Percentiles rank a stretch among this genome's conserved stretches.
Conservation (phyloP, 441 rosid genomes). For the Populus trichocarpa region DNA sequence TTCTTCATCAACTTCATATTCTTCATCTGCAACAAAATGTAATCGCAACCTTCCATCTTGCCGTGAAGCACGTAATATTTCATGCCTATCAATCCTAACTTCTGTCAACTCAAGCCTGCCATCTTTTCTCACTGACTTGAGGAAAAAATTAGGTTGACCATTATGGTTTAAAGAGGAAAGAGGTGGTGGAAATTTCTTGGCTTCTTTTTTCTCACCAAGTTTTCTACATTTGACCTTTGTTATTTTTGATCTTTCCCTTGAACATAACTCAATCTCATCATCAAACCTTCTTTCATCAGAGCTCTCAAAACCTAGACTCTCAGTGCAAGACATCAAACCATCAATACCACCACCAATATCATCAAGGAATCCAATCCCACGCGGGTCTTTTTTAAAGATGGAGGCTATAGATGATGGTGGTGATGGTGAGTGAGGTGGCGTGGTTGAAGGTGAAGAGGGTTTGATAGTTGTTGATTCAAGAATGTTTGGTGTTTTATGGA, state of each 20-base stretch:
- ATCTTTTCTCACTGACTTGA: constrained; percentile 57
- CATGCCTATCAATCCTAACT: constrained; percentile 54
- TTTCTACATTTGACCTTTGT: constrained; percentile 18
- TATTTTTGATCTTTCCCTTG: background rate
- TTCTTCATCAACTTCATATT: background rate
- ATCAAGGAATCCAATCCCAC: constrained; percentile 40
- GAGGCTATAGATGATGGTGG: background rate
- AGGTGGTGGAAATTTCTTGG: constrained; percentile 54
- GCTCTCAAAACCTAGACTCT: constrained; percentile 87
- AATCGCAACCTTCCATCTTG: constrained; percentile 64
- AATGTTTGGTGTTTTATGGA: constrained; percentile 30
- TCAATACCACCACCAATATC: constrained; percentile 49
- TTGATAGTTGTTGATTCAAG: constrained; percentile 20
- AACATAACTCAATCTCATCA: constrained; percentile 19
- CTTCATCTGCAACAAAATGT: constrained; percentile 40
- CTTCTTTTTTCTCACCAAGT: constrained; percentile 19
- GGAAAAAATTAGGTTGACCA: constrained; percentile 59
- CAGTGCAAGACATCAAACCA: constrained; percentile 74
- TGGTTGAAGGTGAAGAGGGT: background rate
- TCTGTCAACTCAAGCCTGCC: constrained; percentile 67
- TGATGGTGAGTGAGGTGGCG: background rate
- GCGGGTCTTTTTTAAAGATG: constrained; percentile 30
- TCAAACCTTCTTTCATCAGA: constrained; percentile 50
- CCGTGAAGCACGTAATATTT: constrained; percentile 51
- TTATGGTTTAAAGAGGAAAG: constrained; percentile 54